phyloP scores from a whole-genome alignment of 225 moss, liverwort and hornwort species.

The Rhytidiadelphus loreus region DNA sequence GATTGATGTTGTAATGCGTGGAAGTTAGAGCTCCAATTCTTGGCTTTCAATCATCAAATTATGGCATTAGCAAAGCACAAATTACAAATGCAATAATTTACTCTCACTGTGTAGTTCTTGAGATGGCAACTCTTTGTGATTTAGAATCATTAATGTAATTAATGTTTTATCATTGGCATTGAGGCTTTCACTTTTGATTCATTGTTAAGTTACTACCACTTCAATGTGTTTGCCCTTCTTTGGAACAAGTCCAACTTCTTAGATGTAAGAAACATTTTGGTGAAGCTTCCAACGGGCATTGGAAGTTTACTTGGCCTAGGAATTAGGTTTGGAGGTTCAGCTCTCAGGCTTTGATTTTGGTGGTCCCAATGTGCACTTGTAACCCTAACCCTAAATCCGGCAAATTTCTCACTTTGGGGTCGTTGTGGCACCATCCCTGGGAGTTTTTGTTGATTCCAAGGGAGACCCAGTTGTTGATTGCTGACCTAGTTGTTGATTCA shows the following conservation, averaged over 20 bases:
- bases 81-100: neutral
- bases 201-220: neutral
- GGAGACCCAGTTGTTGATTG: neutral
- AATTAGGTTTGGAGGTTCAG: too few species aligned
- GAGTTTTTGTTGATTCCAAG: neutral
- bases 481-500: neutral
- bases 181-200: neutral
- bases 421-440: neutral
- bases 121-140: neutral
- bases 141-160: neutral
- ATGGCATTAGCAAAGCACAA: too few species aligned
- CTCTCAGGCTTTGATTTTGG: neutral
- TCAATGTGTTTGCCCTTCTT: neutral
- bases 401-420: neutral
- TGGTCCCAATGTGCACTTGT: neutral
- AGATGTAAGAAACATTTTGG: neutral
- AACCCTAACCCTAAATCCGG: neutral
- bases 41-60: neutral
- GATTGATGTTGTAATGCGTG: neutral
- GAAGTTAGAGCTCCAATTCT: neutral
- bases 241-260: too few species aligned
- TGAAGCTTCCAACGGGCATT: neutral
- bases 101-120: neutral
- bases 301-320: neutral
- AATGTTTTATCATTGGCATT: neutral